phyloP scores from a whole-genome alignment of 768 basidiomycete genomes.

The Psilocybe cubensis region DNA sequence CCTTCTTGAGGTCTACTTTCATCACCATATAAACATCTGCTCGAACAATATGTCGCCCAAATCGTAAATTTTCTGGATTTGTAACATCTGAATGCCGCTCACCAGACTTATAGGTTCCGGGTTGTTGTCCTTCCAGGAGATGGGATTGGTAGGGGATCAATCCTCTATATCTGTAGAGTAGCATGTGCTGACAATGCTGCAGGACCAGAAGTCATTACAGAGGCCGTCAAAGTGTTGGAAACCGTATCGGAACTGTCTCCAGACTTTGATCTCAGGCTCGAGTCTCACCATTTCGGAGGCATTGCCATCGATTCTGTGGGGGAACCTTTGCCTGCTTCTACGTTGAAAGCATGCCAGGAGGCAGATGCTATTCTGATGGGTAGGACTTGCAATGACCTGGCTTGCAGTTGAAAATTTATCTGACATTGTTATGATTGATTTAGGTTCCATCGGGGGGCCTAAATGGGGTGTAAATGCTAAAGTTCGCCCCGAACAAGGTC shows the following conservation, averaged over 20 bases:
- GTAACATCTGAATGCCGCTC: background rate
- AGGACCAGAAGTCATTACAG: constrained; percentile 89
- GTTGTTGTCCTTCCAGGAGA: constrained; percentile 94
- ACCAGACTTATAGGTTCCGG: constrained; percentile 61
- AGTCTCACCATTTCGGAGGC: constrained; percentile 86
- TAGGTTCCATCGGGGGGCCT: constrained; percentile 97
- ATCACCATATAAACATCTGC: background rate
- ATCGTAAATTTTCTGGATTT: constrained; percentile 36
- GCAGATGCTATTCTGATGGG: constrained; percentile 98
- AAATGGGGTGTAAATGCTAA: constrained; percentile 94
- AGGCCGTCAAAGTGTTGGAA: constrained; percentile 86
- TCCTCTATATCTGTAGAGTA: background rate
- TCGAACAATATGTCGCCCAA: constrained; percentile 39
- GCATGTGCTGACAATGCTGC: constrained; percentile 13
- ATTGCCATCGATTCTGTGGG: constrained; percentile 88
- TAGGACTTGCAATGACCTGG: constrained; percentile 33
- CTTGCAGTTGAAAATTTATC: background rate
- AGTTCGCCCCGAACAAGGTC: constrained; percentile 91
- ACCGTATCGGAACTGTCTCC: constrained; percentile 62
- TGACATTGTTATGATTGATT: background rate
- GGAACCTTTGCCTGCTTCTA: constrained; percentile 83
- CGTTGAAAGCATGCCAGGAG: constrained; percentile 85
- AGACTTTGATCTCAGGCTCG: constrained; percentile 74
- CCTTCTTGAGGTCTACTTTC: background rate
- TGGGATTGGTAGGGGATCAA: constrained; percentile 81